Percentiles rank a stretch among this genome's conserved stretches.
Conservation (phyloP, 257 asterid species). For the Haberlea rhodopensis region DNA sequence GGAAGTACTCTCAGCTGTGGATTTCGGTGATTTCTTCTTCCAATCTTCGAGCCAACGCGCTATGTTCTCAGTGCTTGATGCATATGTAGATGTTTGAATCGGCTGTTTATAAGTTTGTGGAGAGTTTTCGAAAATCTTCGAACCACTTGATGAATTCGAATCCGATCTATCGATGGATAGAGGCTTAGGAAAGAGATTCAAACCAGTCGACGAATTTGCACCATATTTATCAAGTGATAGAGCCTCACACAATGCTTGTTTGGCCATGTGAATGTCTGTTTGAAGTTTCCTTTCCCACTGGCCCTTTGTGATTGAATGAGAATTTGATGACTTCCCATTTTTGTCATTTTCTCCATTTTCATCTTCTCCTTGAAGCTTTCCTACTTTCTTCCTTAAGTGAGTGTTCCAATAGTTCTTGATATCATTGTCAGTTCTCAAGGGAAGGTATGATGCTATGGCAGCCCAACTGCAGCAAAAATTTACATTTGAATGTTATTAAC, state of each 20-base stretch:
- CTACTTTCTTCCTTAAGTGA: conserved; percentile 56
- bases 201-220: not conserved
- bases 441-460: conserved; percentile 81
- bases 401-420: conserved; percentile 82
- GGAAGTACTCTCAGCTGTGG: conserved; percentile 24
- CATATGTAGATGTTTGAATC: conserved; percentile 37
- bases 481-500: not conserved
- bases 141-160: not conserved
- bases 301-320: conserved; percentile 51
- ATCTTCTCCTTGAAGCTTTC: conserved; percentile 36
- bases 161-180: conserved; percentile 3
- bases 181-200: conserved; percentile 14
- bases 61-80: conserved; percentile 62
- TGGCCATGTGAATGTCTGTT: conserved; percentile 71
- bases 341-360: conserved; percentile 27
- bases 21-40: conserved; percentile 40
- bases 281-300: conserved; percentile 82
- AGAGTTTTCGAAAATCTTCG: not conserved
- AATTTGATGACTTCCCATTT: conserved; percentile 7
- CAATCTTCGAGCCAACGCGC: conserved; percentile 63
- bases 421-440: conserved; percentile 67
- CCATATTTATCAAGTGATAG: conserved; percentile 47
- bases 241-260: conserved; percentile 66
- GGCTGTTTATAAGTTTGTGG: not conserved
- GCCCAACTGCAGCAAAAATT: conserved; percentile 52